Base-by-base conservation (phyloP, 192 early-diverging fungal species). In the Coemansia erecta region DNA sequence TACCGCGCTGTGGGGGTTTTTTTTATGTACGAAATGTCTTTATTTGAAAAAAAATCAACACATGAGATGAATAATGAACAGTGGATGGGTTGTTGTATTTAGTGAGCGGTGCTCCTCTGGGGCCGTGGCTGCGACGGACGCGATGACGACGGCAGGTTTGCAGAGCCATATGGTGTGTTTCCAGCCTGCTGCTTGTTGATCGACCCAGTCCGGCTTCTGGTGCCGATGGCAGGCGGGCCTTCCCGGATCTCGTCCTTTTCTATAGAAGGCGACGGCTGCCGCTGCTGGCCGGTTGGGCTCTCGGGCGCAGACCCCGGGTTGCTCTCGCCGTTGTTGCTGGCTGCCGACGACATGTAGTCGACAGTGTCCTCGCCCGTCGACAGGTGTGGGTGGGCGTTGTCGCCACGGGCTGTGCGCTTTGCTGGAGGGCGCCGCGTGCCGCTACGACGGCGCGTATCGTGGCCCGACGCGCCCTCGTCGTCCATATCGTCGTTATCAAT, bases 281-380 rank as follows among this genome's bases (percentile, higher is more conserved):
- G 23, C 24, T 49, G 47, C 47, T 45, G 59, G 8, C 8, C 23
- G 22, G 22, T 23, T 7, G 62, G 72, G 49, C 72, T 73, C 46
- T 23, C 58, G 2, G 56, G 72, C 14, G 45, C 50, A 23, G 47
- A 49, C 3, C 47, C 47, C 23, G 62, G 56, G 50, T 42, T 63
- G 18, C n/a, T 33, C 15, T 65, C 63, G 56, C 19, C 56, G 31
- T 58, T 63, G 37, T 66, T 62, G 67, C 73, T 76, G 43, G 42
- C 55, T 0, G 68, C 73, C 17, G 83, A 85, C 48, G 80, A 84
- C 70, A 75, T 64, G 51, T 81, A 82, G 15, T 61, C 77, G n/a
- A 66, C 58, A 11, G 72, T 76, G 47, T 76, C 77, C 14, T 80
- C 77, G 64, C 72, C 72, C 0, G 77, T 67, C 22, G 72, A 74